Percentiles rank a stretch among this genome's conserved stretches.
Evolutionary conservation across 2,329 filamentous ascomycete species (phyloP).

Genomic region (Purpureocillium lavendulum): DNA sequence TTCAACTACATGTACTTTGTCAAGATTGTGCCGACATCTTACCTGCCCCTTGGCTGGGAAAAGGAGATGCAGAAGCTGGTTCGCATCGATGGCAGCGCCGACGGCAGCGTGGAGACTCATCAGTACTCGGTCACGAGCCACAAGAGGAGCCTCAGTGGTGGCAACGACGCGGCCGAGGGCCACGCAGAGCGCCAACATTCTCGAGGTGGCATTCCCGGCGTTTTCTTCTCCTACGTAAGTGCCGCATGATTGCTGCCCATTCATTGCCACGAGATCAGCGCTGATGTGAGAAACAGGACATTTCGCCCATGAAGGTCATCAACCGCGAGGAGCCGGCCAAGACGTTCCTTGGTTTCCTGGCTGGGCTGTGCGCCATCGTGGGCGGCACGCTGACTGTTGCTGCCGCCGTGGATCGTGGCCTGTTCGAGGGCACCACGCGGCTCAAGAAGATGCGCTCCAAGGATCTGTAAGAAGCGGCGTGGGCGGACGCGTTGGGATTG

Average conservation of each 20-base stretch:
- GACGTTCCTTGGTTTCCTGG: slow-evolving; percentile 85
- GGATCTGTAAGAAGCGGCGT: slow-evolving; percentile 35
- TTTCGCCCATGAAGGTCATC: slow-evolving; percentile 99
- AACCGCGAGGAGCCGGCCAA: slow-evolving; percentile 89
- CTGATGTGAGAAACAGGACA: slow-evolving; percentile 53
- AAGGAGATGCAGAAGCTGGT: slow-evolving; percentile 33
- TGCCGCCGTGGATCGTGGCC: slow-evolving; percentile 79
- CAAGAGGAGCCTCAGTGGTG: slow-evolving; percentile 78
- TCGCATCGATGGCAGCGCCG: slow-evolving; percentile 56
- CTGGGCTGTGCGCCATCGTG: slow-evolving; percentile 88
- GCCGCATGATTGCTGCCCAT: not conserved
- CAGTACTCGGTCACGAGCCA: slow-evolving; percentile 98
- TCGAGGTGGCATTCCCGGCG: slow-evolving; percentile 84
- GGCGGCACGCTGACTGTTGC: slow-evolving; percentile 94
- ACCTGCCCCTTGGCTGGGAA: slow-evolving; percentile 86
- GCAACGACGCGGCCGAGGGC: slow-evolving; percentile 75
- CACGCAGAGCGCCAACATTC: slow-evolving; percentile 90
- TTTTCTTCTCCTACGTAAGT: slow-evolving; percentile 96
- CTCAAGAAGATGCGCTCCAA: slow-evolving; percentile 78
- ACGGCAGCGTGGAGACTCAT: slow-evolving; percentile 90
- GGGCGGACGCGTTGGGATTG: not conserved
- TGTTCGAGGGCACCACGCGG: slow-evolving; percentile 80
- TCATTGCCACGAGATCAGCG: not conserved
- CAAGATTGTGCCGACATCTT: slow-evolving; percentile 95
- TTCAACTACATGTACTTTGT: slow-evolving; percentile 99